Base-by-base conservation (phyloP, 2,329 filamentous ascomycete genomes). In the Fulvia fulva region DNA sequence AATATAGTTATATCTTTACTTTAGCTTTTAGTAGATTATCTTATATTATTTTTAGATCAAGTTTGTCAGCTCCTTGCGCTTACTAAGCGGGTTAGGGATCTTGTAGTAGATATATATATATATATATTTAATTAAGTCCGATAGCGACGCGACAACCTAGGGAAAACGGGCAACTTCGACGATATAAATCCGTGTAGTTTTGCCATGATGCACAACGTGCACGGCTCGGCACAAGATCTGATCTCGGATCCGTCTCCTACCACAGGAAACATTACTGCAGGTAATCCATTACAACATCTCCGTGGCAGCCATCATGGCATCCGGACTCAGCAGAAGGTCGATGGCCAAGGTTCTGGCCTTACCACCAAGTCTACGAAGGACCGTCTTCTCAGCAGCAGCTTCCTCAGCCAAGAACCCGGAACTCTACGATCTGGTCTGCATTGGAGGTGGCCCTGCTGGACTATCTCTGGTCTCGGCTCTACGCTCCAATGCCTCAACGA, bases 351-450 rank as follows among this genome's bases (percentile, higher is more conserved):
- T 71, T 3, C 60, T 72, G 14, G 61, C 65, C 5, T 60, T 72
- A 7, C 68, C 70, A 9, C 68, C 69, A 6, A 52, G 56, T 7
- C 55, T 72, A 32, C 64, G 70, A 41, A 63, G 65, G 44, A 62
- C 55, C 44, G 49, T 70, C 50, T 71, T 61, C 47, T 63, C 65
- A 9, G 54, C 67, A 11, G 59, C 64, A 44, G 54, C 65, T 11
- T 56, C 55, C 22, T 32, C 63, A 22, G 23, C 56, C 5, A 41
- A 41, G 23, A 53, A 55, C 25, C 84, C 86, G 11, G 89, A 95
- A 64, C 86, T 96, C 68, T 97, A 94, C 60, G 57, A 65, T 51
- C 21, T 66, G 21, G 60, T 66, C 58, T 66, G 65, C 64, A 59
- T 66, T 51, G 64, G 64, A 61, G 64, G 59, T 19, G 64, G 64